Evolutionary conservation across 2,329 filamentous ascomycete species (phyloP), one percentile per base, ranked within the genome.

Genomic region (Cercospora berteroae): DNA sequence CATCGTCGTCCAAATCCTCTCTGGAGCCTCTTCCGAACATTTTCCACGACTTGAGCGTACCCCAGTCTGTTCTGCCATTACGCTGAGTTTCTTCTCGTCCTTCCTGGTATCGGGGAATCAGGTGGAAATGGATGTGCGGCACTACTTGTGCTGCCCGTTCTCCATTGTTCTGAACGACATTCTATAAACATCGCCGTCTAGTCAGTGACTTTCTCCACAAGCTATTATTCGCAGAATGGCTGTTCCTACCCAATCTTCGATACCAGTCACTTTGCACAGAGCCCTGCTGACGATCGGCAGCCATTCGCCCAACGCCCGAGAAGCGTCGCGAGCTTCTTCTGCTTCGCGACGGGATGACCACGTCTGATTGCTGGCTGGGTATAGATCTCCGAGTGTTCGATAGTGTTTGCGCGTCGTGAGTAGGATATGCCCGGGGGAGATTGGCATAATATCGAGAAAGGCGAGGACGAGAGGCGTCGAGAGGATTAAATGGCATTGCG

Each of bases 91-190:
- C 88, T 0, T 77, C 77, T 13, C 83, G 82, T 23, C 75, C 79
- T 42, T 94, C 77, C 63, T 77, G 76, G 71, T 78, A 93, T 42
- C 94, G 83, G 0, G 94, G 94, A 36, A 99, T 96, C 62, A 98
- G 86, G 74, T 99, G 95, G 78, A 96, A 98, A 79, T 99, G 94
- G 59, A 96, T 90, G 79, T 98, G 94, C 23, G 91, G 90, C 1
- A 98, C 93, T 16, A 97, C 93, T 81, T 98, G 94, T 2, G 93
- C 93, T 2, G 94, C 94, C 33, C 93, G 88, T 3, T 89, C 89
- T 16, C 94, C 87, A 74, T 97, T 98, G 78, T 98, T 98, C 82
- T 98, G 94, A 64, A 98, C 92, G 31, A 98, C 88, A 79, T 99
- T 99, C 60, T 57, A n/a, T 12, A 29, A 9, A 13, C 18, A 56